Percentiles rank a stretch among this genome's conserved stretches.
Evolutionary conservation across 257 asterid species (phyloP).

Genomic region (Capsicum rhomboideum): DNA sequence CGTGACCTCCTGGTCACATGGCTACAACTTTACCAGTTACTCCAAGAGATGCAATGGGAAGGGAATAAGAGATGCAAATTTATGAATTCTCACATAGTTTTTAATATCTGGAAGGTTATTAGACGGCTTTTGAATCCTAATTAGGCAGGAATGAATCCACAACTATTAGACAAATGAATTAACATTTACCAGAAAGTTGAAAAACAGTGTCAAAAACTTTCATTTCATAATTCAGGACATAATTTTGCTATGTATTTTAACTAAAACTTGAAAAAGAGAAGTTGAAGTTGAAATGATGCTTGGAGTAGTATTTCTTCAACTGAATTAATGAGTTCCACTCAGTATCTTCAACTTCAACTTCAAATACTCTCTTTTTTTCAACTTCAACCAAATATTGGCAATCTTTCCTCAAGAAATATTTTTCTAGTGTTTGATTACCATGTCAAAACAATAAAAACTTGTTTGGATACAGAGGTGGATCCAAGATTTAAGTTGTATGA

Average conservation of each 20-base stretch:
- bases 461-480: too few species aligned
- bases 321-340: not conserved
- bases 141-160: not conserved
- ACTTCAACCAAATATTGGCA: not conserved
- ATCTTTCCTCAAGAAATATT: too few species aligned
- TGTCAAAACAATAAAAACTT: not conserved
- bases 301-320: not conserved
- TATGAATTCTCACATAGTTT: too few species aligned
- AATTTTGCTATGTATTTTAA: not conserved
- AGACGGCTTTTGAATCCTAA: not conserved
- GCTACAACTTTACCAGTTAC: too few species aligned
- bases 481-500: too few species aligned
- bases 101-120: too few species aligned
- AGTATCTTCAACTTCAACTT: not conserved
- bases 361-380: not conserved
- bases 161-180: not conserved
- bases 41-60: too few species aligned
- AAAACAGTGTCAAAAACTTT: not conserved
- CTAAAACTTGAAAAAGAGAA: not conserved
- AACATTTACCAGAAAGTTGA: not conserved
- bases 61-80: too few species aligned
- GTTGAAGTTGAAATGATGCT: not conserved
- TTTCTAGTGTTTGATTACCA: not conserved
- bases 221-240: not conserved
- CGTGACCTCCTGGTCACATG: too few species aligned